Conservation (phyloP, 2,329 filamentous ascomycete species). For the Metarhizium album region DNA sequence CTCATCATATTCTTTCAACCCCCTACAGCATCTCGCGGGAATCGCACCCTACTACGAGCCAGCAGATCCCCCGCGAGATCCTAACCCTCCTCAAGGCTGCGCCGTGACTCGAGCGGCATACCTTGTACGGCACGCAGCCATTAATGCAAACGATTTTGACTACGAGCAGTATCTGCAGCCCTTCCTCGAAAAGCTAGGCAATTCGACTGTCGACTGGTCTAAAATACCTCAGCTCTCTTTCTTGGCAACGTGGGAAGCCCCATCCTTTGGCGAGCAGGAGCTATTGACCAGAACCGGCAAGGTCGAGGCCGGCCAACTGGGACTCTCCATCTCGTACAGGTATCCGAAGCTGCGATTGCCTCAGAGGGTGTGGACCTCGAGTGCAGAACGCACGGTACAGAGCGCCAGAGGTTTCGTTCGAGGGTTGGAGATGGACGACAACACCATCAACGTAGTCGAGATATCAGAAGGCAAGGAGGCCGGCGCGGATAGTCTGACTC, state of each 20-base stretch:
- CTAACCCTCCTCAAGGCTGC: slow-evolving; percentile 35
- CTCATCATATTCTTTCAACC: slow-evolving; percentile 39
- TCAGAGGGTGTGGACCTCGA: slow-evolving; percentile 49
- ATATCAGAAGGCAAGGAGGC: slow-evolving; percentile 45
- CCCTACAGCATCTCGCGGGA: slow-evolving; percentile 43
- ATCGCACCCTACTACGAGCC: slow-evolving; percentile 48
- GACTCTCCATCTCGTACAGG: slow-evolving; percentile 42
- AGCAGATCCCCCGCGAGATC: slow-evolving; percentile 28
- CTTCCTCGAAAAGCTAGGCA: slow-evolving; percentile 46
- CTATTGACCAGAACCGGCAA: slow-evolving; percentile 51
- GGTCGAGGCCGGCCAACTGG: slow-evolving; percentile 48
- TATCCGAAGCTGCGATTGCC: slow-evolving; percentile 45
- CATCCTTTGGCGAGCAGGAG: slow-evolving; percentile 44
- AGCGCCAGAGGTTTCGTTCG: slow-evolving; percentile 47
- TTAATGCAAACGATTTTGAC: slow-evolving; percentile 50
- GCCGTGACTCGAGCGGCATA: slow-evolving; percentile 41
- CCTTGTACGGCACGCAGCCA: slow-evolving; percentile 47
- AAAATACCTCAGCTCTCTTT: slow-evolving; percentile 45
- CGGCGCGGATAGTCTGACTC: slow-evolving; percentile 40
- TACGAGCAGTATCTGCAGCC: slow-evolving; percentile 47
- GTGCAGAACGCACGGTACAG: slow-evolving; percentile 49
- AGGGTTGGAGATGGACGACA: slow-evolving; percentile 41
- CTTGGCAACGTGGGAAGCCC: slow-evolving; percentile 43
- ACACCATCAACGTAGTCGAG: slow-evolving; percentile 41
- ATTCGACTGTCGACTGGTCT: slow-evolving; percentile 48